phyloP scores from a whole-genome alignment of 1,139 yeast genomes.

The Blastobotrys indianensis region DNA sequence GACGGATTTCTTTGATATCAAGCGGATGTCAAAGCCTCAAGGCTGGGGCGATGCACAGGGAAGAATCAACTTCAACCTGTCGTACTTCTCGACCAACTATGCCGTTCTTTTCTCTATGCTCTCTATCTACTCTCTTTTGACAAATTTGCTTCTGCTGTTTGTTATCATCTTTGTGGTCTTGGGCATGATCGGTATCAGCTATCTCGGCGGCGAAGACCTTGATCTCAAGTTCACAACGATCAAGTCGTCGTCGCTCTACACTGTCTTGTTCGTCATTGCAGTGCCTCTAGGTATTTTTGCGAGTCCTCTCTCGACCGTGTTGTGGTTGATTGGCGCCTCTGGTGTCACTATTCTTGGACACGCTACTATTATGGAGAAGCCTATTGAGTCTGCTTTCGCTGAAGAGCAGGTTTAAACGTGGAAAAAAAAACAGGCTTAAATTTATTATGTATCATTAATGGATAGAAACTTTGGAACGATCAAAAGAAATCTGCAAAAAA shows the following conservation, averaged over 20 bases:
- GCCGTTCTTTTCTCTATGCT: conserved; percentile 66
- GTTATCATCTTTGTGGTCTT: conserved; percentile 55
- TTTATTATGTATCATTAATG: not conserved
- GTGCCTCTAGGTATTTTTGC: conserved; percentile 90
- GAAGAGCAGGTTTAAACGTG: conserved; percentile 54
- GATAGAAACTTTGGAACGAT: not conserved
- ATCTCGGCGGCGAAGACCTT: conserved; percentile 75
- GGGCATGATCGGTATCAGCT: conserved; percentile 75
- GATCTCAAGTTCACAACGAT: conserved; percentile 41
- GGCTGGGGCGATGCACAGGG: conserved; percentile 87
- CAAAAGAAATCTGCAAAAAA: not conserved
- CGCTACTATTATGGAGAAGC: conserved; percentile 93
- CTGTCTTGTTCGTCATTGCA: conserved; percentile 62
- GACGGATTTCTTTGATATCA: conserved; percentile 87
- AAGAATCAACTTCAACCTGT: conserved; percentile 78
- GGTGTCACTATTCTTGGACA: conserved; percentile 83
- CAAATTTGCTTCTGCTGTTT: conserved; percentile 77
- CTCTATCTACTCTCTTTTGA: conserved; percentile 64
- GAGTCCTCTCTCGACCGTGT: conserved; percentile 84
- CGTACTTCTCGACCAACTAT: conserved; percentile 86
- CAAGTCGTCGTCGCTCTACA: conserved; percentile 81
- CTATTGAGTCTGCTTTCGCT: conserved; percentile 94
- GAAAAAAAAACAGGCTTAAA: not conserved
- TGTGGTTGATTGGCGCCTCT: conserved; percentile 97
- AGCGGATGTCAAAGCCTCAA: conserved; percentile 83